phyloP scores from a whole-genome alignment of 306 rosid species.

The Argentina anserina region DNA sequence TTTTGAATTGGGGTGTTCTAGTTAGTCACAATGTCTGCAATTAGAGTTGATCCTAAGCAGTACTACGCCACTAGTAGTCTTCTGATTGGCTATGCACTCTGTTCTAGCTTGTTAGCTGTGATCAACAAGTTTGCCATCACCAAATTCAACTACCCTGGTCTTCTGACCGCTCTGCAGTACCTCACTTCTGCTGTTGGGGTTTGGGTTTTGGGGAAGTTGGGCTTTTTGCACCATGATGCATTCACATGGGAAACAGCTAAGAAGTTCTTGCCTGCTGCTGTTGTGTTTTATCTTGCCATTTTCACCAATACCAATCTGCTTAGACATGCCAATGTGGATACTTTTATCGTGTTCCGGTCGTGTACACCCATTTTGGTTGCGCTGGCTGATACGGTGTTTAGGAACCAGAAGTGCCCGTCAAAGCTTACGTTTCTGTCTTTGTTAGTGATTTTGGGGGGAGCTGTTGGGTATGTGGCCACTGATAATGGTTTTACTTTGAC shows the following conservation, averaged over 20 bases:
- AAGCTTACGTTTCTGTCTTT: constrained; percentile 71
- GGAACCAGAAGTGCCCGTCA: constrained; percentile 72
- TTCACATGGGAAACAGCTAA: constrained; percentile 67
- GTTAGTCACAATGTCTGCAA: constrained; percentile 43
- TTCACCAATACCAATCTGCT: constrained; percentile 96
- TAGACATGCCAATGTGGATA: constrained; percentile 93
- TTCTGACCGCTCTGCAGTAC: constrained; percentile 81
- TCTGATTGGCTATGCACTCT: constrained; percentile 79
- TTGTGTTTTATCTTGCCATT: constrained; percentile 86
- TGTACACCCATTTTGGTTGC: constrained; percentile 90
- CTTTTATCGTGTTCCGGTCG: constrained; percentile 89
- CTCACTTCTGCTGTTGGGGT: constrained; percentile 81
- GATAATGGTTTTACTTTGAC: constrained; percentile 79
- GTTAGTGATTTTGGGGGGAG: constrained; percentile 75
- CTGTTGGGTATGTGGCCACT: constrained; percentile 84
- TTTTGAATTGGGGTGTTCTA: constrained; percentile 9
- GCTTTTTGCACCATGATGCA: constrained; percentile 77
- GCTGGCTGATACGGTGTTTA: constrained; percentile 73
- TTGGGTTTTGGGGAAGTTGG: constrained; percentile 67
- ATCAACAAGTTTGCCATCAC: constrained; percentile 95
- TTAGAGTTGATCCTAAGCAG: constrained; percentile 51
- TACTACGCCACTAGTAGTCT: constrained; percentile 66
- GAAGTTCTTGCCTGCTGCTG: constrained; percentile 85
- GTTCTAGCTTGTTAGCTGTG: constrained; percentile 89
- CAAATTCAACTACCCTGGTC: constrained; percentile 86